Evolutionary conservation across 371 early-diverging fungal genomes (phyloP).

Genomic region (Coemansia sp.): DNA sequence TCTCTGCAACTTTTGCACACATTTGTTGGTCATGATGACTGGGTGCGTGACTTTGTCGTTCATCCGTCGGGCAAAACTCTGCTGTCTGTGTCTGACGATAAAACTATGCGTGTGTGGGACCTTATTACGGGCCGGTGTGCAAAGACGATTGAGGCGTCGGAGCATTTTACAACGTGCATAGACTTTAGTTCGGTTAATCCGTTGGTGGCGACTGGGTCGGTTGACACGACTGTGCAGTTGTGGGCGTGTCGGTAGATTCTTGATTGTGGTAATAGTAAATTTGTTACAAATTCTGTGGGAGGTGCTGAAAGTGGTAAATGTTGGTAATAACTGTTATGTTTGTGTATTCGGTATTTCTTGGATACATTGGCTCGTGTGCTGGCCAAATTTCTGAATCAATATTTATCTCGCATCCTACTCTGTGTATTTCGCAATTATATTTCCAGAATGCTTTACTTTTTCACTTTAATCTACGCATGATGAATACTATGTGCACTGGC

Average conservation of each 20-base stretch:
- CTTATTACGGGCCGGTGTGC: constrained; percentile 76
- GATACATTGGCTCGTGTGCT: no score
- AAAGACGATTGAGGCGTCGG: constrained; percentile 80
- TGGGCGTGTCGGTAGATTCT: constrained; percentile 62
- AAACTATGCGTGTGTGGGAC: constrained; percentile 87
- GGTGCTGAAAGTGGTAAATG: no score
- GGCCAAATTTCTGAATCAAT: no score
- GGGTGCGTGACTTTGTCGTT: constrained; percentile 84
- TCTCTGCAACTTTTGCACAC: constrained; percentile 74
- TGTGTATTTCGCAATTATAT: no score
- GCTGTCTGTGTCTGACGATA: constrained; percentile 83
- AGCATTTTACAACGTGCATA: constrained; percentile 88
- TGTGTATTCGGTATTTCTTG: no score
- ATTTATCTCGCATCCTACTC: no score
- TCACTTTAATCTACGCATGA: no score
- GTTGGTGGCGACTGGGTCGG: constrained; percentile 80
- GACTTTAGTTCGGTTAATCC: constrained; percentile 62
- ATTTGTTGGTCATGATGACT: constrained; percentile 91
- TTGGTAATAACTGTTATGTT: no score
- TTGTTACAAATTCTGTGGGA: no score
- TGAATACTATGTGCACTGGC: no score
- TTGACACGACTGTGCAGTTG: constrained; percentile 73
- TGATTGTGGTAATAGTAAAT: neutral
- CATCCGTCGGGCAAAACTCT: constrained; percentile 80
- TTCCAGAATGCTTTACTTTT: no score